Percentiles rank a stretch among this genome's conserved stretches.
phyloP scores from a whole-genome alignment of 75 land plant species.

The Cunninghamia lanceolata region DNA sequence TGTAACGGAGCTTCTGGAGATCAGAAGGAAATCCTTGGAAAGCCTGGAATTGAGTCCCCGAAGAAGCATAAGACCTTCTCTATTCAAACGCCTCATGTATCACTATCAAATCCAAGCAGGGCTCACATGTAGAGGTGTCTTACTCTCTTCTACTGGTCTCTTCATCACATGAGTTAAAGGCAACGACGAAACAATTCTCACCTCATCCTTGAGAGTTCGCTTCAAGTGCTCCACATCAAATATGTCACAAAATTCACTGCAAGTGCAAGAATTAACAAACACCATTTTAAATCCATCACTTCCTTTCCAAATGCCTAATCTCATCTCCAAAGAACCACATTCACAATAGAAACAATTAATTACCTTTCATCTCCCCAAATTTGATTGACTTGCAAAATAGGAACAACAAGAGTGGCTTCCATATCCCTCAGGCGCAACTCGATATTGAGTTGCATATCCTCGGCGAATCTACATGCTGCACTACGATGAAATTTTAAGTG shows the following conservation, averaged over 20 bases:
- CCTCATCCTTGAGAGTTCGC: slow-evolving; percentile 64
- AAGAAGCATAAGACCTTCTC: slow-evolving; percentile 60
- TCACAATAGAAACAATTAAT: not conserved
- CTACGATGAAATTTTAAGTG: no score
- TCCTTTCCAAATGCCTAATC: no score
- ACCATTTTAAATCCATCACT: no score
- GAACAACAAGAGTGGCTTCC: no score
- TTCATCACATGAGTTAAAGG: slow-evolving; percentile 74
- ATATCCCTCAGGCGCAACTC: no score
- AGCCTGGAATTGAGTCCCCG: slow-evolving; percentile 82
- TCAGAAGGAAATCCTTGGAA: slow-evolving; percentile 74
- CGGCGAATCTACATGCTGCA: no score
- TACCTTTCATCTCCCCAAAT: slow-evolving; percentile 72
- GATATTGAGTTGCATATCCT: no score
- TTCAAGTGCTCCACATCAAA: slow-evolving; percentile 90
- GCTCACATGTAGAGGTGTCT: slow-evolving; percentile 55
- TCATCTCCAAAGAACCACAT: no score
- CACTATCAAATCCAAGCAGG: slow-evolving; percentile 62
- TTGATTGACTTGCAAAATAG: no score
- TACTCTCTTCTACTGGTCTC: slow-evolving; percentile 46
- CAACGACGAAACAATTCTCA: slow-evolving; percentile 68
- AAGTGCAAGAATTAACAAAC: not conserved
- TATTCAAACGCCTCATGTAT: slow-evolving; percentile 55
- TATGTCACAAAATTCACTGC: slow-evolving; percentile 87
- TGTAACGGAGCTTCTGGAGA: slow-evolving; percentile 88